These are phyloP conservation scores for Oenanthe javanica DNA, from an alignment of 140 eudicot species.

Conservation along the genomic window DNA sequence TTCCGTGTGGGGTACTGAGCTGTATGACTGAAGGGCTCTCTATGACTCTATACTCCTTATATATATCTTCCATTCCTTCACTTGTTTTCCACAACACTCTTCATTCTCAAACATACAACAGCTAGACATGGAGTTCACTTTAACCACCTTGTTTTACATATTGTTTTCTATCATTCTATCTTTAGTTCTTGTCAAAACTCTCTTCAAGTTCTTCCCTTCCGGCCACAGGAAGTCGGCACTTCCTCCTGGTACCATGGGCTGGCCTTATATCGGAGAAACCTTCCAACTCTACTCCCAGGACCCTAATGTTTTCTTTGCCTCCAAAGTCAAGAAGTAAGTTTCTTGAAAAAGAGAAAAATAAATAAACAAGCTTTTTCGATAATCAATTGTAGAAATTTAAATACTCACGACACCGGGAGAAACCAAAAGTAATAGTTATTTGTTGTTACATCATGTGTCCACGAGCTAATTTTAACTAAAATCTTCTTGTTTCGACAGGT, in stretches of 20 bases:
- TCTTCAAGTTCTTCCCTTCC: slow-evolving; percentile 20
- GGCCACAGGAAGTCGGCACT: slow-evolving; percentile 46
- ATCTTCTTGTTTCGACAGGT: slow-evolving; percentile 36
- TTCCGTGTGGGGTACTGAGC: slow-evolving; percentile 61
- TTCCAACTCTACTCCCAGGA: slow-evolving; percentile 85
- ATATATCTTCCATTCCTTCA: slow-evolving; percentile 21
- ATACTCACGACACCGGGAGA: not conserved
- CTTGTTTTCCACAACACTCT: slow-evolving; percentile 12
- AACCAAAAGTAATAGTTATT: no score
- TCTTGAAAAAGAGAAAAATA: not conserved
- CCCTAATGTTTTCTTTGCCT: slow-evolving; percentile 82
- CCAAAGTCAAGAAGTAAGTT: slow-evolving; percentile 82
- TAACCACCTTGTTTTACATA: slow-evolving; percentile 16
- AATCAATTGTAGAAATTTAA: not conserved
- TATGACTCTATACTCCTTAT: no score
- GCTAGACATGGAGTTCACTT: slow-evolving; percentile 34
- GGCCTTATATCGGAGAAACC: slow-evolving; percentile 95
- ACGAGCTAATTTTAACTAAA: not conserved
- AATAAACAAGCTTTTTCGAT: not conserved
- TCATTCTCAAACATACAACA: not conserved
- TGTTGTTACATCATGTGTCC: not conserved
- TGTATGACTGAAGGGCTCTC: slow-evolving; percentile 41
- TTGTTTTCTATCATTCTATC: slow-evolving; percentile 16
- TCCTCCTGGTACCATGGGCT: slow-evolving; percentile 93
- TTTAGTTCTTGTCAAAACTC: slow-evolving; percentile 14